Percentiles rank a stretch among this genome's conserved stretches.
phyloP scores from a whole-genome alignment of 2,329 filamentous ascomycete genomes.

The Fusarium camptoceras region DNA sequence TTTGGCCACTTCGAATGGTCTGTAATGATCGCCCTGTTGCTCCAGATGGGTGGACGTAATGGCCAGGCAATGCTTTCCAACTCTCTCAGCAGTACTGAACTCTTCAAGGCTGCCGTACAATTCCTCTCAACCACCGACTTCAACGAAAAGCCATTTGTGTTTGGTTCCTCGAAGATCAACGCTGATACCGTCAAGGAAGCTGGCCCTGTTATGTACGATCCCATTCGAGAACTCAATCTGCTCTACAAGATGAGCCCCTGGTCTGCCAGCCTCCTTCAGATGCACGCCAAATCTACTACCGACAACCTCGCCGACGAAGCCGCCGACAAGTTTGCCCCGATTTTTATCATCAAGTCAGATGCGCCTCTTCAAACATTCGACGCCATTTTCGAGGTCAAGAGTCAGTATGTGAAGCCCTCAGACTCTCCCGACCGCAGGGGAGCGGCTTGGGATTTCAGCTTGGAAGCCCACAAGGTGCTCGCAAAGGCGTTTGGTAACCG shows the following conservation, averaged over 20 bases:
- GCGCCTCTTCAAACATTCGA: conserved; percentile 68
- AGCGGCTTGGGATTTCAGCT: conserved; percentile 59
- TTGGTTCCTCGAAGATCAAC: conserved; percentile 53
- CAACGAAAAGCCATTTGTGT: conserved; percentile 70
- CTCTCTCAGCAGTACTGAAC: conserved; percentile 88
- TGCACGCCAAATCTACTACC: conserved; percentile 80
- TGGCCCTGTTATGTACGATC: conserved; percentile 82
- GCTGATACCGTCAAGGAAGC: conserved; percentile 56
- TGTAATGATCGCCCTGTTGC: conserved; percentile 79
- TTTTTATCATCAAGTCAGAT: conserved; percentile 78
- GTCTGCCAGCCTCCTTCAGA: conserved; percentile 80
- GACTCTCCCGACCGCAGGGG: conserved; percentile 57
- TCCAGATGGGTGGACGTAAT: conserved; percentile 80
- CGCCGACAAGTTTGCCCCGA: conserved; percentile 83
- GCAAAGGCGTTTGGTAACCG: conserved; percentile 80
- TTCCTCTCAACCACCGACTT: conserved; percentile 83
- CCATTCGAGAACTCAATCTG: conserved; percentile 78
- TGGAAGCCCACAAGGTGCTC: conserved; percentile 73
- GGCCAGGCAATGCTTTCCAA: conserved; percentile 78
- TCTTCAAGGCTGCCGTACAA: conserved; percentile 95
- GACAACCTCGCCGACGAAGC: conserved; percentile 78
- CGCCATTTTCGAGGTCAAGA: conserved; percentile 54
- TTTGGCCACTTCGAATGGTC: conserved; percentile 96
- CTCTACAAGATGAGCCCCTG: conserved; percentile 91
- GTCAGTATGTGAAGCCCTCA: conserved; percentile 44